Base-by-base conservation (phyloP, 2,329 filamentous ascomycete genomes). In the Trichoderma arundinaceum region DNA sequence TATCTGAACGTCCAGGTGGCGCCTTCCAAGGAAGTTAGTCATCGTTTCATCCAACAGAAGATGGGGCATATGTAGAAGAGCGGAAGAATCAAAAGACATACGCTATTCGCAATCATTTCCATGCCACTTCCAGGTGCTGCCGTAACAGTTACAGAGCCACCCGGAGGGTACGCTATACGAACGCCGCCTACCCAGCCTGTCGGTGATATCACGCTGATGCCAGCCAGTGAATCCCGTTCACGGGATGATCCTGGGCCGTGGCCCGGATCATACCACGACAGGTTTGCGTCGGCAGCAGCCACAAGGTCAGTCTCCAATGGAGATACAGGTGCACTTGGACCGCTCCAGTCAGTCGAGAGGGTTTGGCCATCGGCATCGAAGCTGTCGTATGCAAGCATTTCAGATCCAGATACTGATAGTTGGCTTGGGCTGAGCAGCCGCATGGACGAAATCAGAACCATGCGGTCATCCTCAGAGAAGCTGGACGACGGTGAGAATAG, bases 401-500 rank as follows among this genome's bases (percentile, higher is more conserved):
- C 51, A 35, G 43, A 62, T 22, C n/a, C 44, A 6, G 54, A 32
- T 6, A 22, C 32, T 9, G 49, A 41, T 38, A 59, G 60, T 39
- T 68, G 63, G 10, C 44, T 64, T 41, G 68, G 52, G 41, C 65
- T 66, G 19, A 65, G 46, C 15, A 17, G n/a, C 22, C 66, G 54
- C 19, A 44, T 52, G 28, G 63, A 69, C 13, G 72, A 62, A 54
- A 76, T 71, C 13, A 74, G 69, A 65, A 74, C 76, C 73, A 78
- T 76, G 12, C 70, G 77, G 51, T 86, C 84, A 66, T 85, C 84
- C 64, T 84, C 82, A 13, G 82, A 76, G 72, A 80, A 80, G 66
- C 75, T 78, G 17, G 82, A 80, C 22, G 76, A 74, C 2, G 84
- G 84, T 57, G 84, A 86, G 76, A 81, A 86, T 15, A 86, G 79